Evolutionary conservation across 1,139 yeast species (phyloP).

Genomic region (Debaryomyces sp.): DNA sequence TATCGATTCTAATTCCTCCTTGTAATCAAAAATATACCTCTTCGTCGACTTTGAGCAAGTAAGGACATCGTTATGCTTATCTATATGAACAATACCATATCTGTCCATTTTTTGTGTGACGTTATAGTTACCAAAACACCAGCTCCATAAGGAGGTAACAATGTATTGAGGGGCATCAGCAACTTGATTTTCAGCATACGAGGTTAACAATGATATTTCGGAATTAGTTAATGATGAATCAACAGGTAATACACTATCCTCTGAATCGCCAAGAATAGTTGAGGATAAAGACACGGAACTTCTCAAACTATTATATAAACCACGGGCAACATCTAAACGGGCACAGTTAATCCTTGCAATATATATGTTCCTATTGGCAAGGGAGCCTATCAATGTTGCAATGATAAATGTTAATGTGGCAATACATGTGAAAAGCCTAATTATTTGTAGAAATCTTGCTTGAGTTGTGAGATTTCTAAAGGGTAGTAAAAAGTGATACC

Average conservation of each 20-base stretch:
- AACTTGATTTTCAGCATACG: conserved; percentile 51
- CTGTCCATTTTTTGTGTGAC: conserved; percentile 18
- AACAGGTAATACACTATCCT: conserved; percentile 26
- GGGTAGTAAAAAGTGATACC: conserved; percentile 17
- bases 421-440: conserved; percentile 29
- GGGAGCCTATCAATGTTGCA: conserved; percentile 32
- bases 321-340: conserved; percentile 53
- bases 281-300: conserved; percentile 32
- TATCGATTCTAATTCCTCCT: conserved; percentile 37
- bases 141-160: conserved; percentile 42
- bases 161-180: conserved; percentile 54
- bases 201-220: conserved; percentile 48
- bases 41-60: conserved; percentile 22
- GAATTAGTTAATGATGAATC: conserved; percentile 51
- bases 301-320: conserved; percentile 51
- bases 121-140: conserved; percentile 51
- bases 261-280: conserved; percentile 16
- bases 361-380: conserved; percentile 26
- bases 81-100: conserved; percentile 16
- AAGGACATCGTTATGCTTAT: conserved; percentile 21
- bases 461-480: conserved; percentile 32
- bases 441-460: conserved; percentile 33
- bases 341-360: conserved; percentile 49
- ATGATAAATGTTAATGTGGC: conserved; percentile 26
- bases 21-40: conserved; percentile 46